Conservation (phyloP, 2,329 filamentous ascomycete genomes). For the Pseudogymnoascus sp. region DNA sequence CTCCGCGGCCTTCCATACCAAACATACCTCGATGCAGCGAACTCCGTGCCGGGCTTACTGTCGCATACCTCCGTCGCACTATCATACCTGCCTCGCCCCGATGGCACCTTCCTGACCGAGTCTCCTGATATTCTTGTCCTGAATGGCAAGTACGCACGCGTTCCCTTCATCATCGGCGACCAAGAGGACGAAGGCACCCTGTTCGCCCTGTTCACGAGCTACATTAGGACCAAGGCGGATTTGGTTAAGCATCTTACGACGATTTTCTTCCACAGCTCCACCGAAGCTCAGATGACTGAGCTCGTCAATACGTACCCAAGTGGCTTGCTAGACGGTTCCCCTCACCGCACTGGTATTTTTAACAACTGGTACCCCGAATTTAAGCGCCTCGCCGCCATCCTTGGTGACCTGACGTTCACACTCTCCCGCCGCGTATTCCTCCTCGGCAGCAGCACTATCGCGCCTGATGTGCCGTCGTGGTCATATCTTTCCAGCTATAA, state of each 20-base stretch:
- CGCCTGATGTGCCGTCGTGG: constrained; percentile 57
- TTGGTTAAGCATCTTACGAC: constrained; percentile 53
- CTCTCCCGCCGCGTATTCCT: constrained; percentile 61
- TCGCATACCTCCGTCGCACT: constrained; percentile 61
- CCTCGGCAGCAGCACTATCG: constrained; percentile 32
- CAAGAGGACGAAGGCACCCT: constrained; percentile 76
- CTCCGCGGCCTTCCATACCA: constrained; percentile 54
- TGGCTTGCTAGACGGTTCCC: constrained; percentile 51
- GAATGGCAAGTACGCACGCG: constrained; percentile 46
- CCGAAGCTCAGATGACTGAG: constrained; percentile 39
- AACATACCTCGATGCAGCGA: constrained; percentile 55
- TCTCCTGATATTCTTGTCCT: constrained; percentile 52
- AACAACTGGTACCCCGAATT: constrained; percentile 70
- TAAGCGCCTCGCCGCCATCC: constrained; percentile 66
- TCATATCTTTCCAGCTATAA: constrained; percentile 68
- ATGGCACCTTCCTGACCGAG: constrained; percentile 52
- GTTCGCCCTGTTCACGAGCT: constrained; percentile 57
- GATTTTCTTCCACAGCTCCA: constrained; percentile 52
- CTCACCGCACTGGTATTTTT: constrained; percentile 59
- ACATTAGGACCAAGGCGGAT: constrained; percentile 48
- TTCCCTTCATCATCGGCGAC: constrained; percentile 61
- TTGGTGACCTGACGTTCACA: constrained; percentile 70
- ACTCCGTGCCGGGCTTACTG: constrained; percentile 60
- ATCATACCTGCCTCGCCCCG: constrained; percentile 66
- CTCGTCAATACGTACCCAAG: constrained; percentile 55